Evolutionary conservation across 345 rosid species (phyloP).

Genomic region (Rhodomyrtus tomentosa): DNA sequence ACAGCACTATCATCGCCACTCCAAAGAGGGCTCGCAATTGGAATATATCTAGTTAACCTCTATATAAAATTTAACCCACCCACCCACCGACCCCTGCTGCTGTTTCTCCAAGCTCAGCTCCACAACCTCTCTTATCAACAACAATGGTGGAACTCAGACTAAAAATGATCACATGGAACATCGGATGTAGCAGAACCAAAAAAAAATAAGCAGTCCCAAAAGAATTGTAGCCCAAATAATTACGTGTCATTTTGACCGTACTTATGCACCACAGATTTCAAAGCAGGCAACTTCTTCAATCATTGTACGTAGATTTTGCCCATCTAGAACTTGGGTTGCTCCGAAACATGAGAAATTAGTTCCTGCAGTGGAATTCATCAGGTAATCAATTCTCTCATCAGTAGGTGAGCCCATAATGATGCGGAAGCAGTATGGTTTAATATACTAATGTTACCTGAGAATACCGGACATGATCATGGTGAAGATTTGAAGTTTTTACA

Average conservation of each 20-base stretch:
- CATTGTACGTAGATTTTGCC: neutral
- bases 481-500: slow-evolving; percentile 71
- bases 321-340: slow-evolving; percentile 28
- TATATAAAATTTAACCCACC: neutral
- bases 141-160: neutral
- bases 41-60: neutral
- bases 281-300: neutral
- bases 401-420: neutral
- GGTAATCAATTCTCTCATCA: neutral
- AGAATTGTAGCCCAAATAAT: neutral
- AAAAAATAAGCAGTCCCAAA: neutral
- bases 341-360: slow-evolving; percentile 38
- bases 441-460: slow-evolving; percentile 45
- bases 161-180: neutral
- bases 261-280: neutral
- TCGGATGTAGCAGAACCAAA: neutral
- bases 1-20: neutral
- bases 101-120: neutral
- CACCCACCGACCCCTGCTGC: no score
- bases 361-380: slow-evolving; percentile 33
- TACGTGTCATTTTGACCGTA: neutral
- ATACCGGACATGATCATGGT: slow-evolving; percentile 73
- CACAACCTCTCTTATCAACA: neutral
- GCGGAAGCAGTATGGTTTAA: neutral
- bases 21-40: neutral